A percentile compares a stretch with the other conserved stretches of the same genome.
Conservation (phyloP, 2,329 filamentous ascomycete species). For the Tolypocladium amazonense region DNA sequence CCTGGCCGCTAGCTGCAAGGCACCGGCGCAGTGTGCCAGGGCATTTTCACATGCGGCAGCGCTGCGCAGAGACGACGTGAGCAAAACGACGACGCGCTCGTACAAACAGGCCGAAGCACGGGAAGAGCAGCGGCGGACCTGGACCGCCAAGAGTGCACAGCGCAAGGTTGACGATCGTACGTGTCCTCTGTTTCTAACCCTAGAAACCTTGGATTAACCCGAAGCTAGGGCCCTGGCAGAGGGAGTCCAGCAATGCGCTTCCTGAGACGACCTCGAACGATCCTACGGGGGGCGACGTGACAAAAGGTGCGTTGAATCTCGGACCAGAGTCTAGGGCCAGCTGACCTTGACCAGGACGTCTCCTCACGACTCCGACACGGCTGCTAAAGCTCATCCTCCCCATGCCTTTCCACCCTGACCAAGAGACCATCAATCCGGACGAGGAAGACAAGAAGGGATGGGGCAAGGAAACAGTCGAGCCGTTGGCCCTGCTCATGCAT, state of each 20-base stretch:
- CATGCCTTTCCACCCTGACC: conserved; percentile 36
- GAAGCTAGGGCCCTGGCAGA: conserved; percentile 60
- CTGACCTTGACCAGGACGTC: conserved; percentile 42
- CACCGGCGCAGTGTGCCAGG: background rate
- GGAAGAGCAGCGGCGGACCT: background rate
- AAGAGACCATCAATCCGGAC: conserved; percentile 29
- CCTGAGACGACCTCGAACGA: conserved; percentile 18
- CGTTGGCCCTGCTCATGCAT: conserved; percentile 74
- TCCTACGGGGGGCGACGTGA: conserved; percentile 12
- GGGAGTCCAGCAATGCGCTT: conserved; percentile 41
- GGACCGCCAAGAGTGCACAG: conserved; percentile 23
- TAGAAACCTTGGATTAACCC: too few relatives aligned
- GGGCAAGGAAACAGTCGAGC: conserved; percentile 47
- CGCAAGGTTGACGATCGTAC: conserved; percentile 47
- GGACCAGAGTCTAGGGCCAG: background rate
- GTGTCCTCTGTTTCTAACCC: too few relatives aligned
- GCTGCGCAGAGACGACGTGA: background rate
- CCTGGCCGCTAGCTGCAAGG: background rate
- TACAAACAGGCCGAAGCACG: background rate
- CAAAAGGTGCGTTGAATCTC: conserved; percentile 17
- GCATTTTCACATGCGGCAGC: background rate
- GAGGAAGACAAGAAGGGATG: conserved; percentile 21
- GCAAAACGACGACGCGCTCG: background rate
- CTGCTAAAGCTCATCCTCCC: conserved; percentile 75
- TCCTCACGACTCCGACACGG: conserved; percentile 69